A percentile compares a stretch with the other conserved stretches of the same genome.
Conservation (phyloP, 768 basidiomycete species). For the Glaciozyma martinii region DNA sequence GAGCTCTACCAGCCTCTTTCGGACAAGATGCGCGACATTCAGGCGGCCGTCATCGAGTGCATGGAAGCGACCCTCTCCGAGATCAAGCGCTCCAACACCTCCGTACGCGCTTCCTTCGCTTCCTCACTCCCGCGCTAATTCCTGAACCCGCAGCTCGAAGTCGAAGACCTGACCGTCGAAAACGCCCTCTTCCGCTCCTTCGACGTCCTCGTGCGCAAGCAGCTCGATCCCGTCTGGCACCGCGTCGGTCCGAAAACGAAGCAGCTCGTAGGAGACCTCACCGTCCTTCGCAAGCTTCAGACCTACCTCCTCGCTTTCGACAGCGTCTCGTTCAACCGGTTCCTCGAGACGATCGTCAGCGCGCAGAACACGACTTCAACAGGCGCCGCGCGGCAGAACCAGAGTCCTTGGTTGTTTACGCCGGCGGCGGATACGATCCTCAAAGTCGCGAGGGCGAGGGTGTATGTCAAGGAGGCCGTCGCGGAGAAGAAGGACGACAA, state of each 20-base stretch:
- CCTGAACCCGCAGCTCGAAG: slow-evolving; percentile 61
- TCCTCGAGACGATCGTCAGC: slow-evolving; percentile 75
- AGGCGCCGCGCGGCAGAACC: slow-evolving; percentile 56
- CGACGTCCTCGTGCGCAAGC: slow-evolving; percentile 73
- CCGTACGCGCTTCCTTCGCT: slow-evolving; percentile 40
- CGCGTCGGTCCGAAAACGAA: slow-evolving; percentile 88
- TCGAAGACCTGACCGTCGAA: slow-evolving; percentile 85
- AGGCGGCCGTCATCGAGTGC: slow-evolving; percentile 82
- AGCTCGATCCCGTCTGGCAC: slow-evolving; percentile 92
- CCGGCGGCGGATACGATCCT: slow-evolving; percentile 85
- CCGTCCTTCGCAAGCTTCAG: slow-evolving; percentile 71
- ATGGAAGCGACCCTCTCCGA: slow-evolving; percentile 85
- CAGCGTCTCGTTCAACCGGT: slow-evolving; percentile 77
- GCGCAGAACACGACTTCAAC: slow-evolving; percentile 47
- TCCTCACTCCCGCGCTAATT: neutral
- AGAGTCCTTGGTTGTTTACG: slow-evolving; percentile 81
- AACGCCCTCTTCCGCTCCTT: slow-evolving; percentile 91
- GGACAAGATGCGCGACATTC: slow-evolving; percentile 81
- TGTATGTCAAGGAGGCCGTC: slow-evolving; percentile 46
- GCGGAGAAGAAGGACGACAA: slow-evolving; percentile 32
- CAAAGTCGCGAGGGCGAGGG: slow-evolving; percentile 66
- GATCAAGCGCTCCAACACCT: slow-evolving; percentile 75
- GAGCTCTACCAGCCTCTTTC: slow-evolving; percentile 82
- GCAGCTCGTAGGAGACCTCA: slow-evolving; percentile 79
- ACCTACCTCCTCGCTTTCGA: slow-evolving; percentile 87